Evolutionary conservation across 805 yeast species (phyloP).

Genomic region (Ogataea parapolymorpha): DNA sequence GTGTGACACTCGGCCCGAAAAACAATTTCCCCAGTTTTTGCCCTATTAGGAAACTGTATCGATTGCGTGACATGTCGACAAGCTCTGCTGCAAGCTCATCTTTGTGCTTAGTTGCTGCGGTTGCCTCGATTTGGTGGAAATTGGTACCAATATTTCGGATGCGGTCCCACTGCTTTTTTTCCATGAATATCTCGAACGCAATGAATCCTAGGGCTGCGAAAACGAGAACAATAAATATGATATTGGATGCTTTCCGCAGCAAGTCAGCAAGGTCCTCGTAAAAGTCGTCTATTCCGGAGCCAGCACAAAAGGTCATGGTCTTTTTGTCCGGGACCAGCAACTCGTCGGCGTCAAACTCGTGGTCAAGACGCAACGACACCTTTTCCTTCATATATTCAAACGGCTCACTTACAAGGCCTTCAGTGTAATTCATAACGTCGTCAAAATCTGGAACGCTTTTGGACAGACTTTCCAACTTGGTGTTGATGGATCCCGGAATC

Average conservation of each 20-base stretch:
- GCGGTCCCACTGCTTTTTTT: constrained; percentile 47
- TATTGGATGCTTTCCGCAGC: constrained; percentile 36
- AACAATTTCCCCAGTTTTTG: constrained; percentile 14
- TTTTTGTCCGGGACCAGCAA: constrained; percentile 41
- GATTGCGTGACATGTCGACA: constrained; percentile 26
- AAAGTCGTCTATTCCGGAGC: constrained; percentile 38
- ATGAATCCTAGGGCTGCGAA: constrained; percentile 41
- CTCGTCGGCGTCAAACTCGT: constrained; percentile 21
- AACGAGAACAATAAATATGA: constrained; percentile 38
- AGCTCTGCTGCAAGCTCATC: constrained; percentile 24
- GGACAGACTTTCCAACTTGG: constrained; percentile 49
- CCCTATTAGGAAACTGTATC: constrained; percentile 20
- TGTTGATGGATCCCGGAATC: constrained; percentile 65
- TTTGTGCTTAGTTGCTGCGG: constrained; percentile 1
- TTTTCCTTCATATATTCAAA: constrained; percentile 46
- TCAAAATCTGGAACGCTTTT: constrained; percentile 62
- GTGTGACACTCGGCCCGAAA: constrained; percentile 14
- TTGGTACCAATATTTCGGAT: constrained; percentile 26
- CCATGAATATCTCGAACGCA: constrained; percentile 43
- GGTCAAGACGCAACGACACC: constrained; percentile 28
- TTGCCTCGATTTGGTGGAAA: constrained; percentile 3
- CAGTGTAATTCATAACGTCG: constrained; percentile 57
- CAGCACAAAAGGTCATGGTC: constrained; percentile 38
- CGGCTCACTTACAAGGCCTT: constrained; percentile 53
- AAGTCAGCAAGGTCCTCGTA: constrained; percentile 31